Evolutionary conservation across 306 rosid genomes (phyloP).

Genomic region (Glycine soja): DNA sequence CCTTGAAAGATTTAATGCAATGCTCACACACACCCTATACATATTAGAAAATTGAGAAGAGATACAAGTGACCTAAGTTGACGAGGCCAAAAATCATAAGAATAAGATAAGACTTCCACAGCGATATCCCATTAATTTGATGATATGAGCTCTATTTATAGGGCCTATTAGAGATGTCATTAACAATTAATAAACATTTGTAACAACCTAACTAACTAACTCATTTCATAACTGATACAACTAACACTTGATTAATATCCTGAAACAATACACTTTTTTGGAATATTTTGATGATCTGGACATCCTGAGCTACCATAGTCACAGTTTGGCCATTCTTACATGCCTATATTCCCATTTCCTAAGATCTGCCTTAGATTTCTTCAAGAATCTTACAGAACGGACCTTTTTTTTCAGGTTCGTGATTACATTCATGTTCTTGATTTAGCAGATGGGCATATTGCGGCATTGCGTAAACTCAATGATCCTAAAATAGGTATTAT

Average conservation of each 20-base stretch:
- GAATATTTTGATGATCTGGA: not conserved
- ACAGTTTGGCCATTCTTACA: constrained; percentile 17
- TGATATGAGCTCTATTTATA: not conserved
- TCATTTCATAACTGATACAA: not conserved
- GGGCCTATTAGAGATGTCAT: not conserved
- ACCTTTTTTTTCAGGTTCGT: constrained; percentile 74
- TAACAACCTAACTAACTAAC: not conserved
- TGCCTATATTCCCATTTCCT: not conserved
- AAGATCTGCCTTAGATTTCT: not conserved
- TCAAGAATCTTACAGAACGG: constrained; percentile 29
- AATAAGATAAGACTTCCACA: too few species aligned
- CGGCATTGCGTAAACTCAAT: constrained; percentile 78
- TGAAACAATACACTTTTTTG: not conserved
- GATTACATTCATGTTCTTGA: constrained; percentile 97
- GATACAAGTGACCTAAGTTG: too few species aligned
- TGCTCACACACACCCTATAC: not conserved
- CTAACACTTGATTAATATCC: not conserved
- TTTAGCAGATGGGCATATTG: constrained; percentile 96
- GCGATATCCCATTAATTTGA: too few species aligned
- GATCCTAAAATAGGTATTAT: constrained; percentile 71
- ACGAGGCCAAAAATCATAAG: too few species aligned
- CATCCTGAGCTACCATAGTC: not conserved
- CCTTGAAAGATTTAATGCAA: constrained; percentile 13
- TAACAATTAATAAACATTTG: not conserved
- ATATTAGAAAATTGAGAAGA: too few species aligned